phyloP scores from a whole-genome alignment of 2,329 filamentous ascomycete species.

The Monilinia aucupariae region DNA sequence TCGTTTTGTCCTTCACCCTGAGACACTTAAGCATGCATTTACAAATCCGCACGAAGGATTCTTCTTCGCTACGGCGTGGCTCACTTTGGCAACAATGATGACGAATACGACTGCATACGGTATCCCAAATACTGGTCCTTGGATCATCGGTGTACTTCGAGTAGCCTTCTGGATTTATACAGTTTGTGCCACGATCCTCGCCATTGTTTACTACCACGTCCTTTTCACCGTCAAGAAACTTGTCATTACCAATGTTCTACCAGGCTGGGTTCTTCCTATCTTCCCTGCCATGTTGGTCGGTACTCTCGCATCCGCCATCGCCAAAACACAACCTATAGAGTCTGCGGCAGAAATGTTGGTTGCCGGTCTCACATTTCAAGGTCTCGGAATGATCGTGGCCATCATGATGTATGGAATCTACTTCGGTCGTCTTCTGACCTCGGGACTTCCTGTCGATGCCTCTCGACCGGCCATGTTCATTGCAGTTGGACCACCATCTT shows the following conservation, averaged over 20 bases:
- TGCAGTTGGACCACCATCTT: conserved; percentile 68
- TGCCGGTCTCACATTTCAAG: conserved; percentile 63
- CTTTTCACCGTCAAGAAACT: conserved; percentile 46
- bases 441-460: conserved; percentile 55
- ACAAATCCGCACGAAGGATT: conserved; percentile 63
- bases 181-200: conserved; percentile 51
- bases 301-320: conserved; percentile 63
- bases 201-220: conserved; percentile 61
- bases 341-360: conserved; percentile 57
- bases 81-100: conserved; percentile 63
- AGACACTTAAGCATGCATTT: conserved; percentile 50
- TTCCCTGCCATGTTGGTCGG: conserved; percentile 70
- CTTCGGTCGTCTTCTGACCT: conserved; percentile 59
- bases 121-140: conserved; percentile 48
- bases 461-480: conserved; percentile 68
- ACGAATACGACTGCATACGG: conserved; percentile 62
- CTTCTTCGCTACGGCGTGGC: conserved; percentile 68
- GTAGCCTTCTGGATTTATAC: conserved; percentile 68
- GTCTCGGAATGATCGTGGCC: conserved; percentile 62
- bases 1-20: conserved; percentile 57
- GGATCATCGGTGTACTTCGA: conserved; percentile 54
- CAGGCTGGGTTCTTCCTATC: conserved; percentile 68
- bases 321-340: conserved; percentile 51
- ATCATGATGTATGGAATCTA: conserved; percentile 69
- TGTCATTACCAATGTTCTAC: conserved; percentile 63